Conservation (phyloP, 257 asterid species). For the Datura wrightii region DNA sequence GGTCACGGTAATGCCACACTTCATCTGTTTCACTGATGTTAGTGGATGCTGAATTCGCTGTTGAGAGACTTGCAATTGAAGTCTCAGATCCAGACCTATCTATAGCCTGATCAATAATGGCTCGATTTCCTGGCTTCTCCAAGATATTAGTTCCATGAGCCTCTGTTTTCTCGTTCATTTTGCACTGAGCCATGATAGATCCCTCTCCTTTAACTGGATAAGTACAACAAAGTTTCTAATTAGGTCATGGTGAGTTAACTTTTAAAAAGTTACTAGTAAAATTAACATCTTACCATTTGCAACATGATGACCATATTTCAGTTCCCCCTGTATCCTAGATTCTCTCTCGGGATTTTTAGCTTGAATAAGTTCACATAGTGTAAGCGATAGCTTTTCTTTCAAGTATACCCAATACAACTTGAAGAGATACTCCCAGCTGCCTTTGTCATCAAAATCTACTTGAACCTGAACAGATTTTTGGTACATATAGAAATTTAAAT, state of each 20-base stretch:
- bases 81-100: conserved; percentile 57
- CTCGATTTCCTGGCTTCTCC: conserved; percentile 25
- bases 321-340: conserved; percentile 35
- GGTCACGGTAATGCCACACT: conserved; percentile 88
- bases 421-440: conserved; percentile 93
- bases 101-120: conserved; percentile 42
- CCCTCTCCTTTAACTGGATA: conserved; percentile 48
- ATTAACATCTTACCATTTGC: conserved; percentile 22
- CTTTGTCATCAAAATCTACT: conserved; percentile 86
- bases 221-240: conserved; percentile 15
- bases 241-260: background rate
- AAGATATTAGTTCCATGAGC: conserved; percentile 25
- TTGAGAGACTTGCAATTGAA: conserved; percentile 41
- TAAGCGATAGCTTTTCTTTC: conserved; percentile 68
- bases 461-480: conserved; percentile 54
- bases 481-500: conserved; percentile 11
- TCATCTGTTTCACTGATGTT: conserved; percentile 63
- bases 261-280: background rate
- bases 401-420: conserved; percentile 77
- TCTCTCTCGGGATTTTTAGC: conserved; percentile 63
- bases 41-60: conserved; percentile 44
- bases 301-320: conserved; percentile 36
- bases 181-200: conserved; percentile 22
- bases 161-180: conserved; percentile 20
- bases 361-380: conserved; percentile 63